Conservation (phyloP, 371 early-diverging fungal genomes). For the Mortierella sp. region DNA sequence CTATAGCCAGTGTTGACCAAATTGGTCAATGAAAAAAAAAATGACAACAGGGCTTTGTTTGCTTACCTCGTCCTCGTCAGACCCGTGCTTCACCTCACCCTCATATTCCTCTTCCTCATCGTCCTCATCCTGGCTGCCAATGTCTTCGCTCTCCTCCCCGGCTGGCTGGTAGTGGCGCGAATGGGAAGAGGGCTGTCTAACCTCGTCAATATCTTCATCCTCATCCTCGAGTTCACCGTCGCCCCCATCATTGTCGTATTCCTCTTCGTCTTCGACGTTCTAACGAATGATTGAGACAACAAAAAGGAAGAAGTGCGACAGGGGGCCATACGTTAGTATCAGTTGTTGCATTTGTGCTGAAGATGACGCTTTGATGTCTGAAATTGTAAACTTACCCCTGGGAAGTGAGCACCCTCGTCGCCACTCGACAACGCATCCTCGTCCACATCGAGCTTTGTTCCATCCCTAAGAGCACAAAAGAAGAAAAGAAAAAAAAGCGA, state of each 20-base stretch:
- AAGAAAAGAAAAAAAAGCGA: background rate
- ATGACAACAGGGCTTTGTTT: background rate
- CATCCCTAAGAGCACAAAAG: constrained; percentile 32
- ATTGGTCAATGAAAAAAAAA: background rate
- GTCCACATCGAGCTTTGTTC: constrained; percentile 28
- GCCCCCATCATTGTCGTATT: constrained; percentile 8
- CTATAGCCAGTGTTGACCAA: background rate
- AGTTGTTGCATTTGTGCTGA: background rate
- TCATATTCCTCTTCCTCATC: constrained; percentile 38
- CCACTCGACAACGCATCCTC: constrained; percentile 25
- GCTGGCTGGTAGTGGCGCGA: background rate
- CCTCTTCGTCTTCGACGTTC: constrained; percentile 23
- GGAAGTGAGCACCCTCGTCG: constrained; percentile 27
- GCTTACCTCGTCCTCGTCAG: constrained; percentile 30
- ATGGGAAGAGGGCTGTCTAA: background rate
- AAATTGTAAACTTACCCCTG: constrained; percentile 16
- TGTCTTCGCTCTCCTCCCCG: constrained; percentile 33
- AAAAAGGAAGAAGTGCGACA: background rate
- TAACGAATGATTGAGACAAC: background rate
- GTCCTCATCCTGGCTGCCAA: constrained; percentile 34
- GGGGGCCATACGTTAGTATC: background rate
- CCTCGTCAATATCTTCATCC: constrained; percentile 12
- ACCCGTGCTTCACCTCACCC: constrained; percentile 26
- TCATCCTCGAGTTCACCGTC: constrained; percentile 15
- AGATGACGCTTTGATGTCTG: constrained; percentile 5